Evolutionary conservation across 1,139 yeast genomes (phyloP).

Genomic region (Yamadazyma mexicana): DNA sequence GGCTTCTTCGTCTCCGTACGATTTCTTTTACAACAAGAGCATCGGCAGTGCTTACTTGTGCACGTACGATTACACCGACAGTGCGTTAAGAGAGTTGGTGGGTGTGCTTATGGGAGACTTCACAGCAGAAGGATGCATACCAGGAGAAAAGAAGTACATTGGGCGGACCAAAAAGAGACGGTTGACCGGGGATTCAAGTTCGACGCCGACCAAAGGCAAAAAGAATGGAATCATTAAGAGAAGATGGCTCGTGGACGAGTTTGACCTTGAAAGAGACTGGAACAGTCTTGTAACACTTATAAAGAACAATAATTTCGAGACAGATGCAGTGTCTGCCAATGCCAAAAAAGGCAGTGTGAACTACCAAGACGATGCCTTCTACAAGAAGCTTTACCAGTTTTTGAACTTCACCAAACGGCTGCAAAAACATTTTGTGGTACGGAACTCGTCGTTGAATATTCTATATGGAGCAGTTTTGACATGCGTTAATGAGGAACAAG

Average conservation of each 20-base stretch:
- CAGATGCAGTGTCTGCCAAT: conserved; percentile 11
- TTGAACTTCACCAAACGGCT: conserved; percentile 25
- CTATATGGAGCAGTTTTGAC: conserved; percentile 60
- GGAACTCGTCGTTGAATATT: conserved; percentile 58
- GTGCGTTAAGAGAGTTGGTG: conserved; percentile 51
- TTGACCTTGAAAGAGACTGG: conserved; percentile 54
- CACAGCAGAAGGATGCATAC: conserved; percentile 56
- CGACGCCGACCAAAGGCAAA: conserved; percentile 11
- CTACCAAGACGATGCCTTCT: conserved; percentile 30
- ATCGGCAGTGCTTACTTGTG: conserved; percentile 62
- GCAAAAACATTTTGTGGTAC: conserved; percentile 57
- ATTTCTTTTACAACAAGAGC: conserved; percentile 54
- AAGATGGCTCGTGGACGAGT: conserved; percentile 63
- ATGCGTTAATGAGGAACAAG: conserved; percentile 40
- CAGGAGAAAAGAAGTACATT: conserved; percentile 49
- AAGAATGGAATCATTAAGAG: conserved; percentile 33
- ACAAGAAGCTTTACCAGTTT: conserved; percentile 31
- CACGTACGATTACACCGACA: conserved; percentile 59
- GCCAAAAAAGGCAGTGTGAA: conserved; percentile 17
- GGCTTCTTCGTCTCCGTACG: conserved; percentile 69
- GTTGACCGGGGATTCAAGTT: conserved; percentile 13
- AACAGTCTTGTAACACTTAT: conserved; percentile 46
- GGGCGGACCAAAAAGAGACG: conserved; percentile 25
- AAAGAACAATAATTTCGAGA: conserved; percentile 28
- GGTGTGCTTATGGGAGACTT: conserved; percentile 56